Conservation (phyloP, 495 filamentous ascomycete species). For the Paragyromitra xinjiangensis region DNA sequence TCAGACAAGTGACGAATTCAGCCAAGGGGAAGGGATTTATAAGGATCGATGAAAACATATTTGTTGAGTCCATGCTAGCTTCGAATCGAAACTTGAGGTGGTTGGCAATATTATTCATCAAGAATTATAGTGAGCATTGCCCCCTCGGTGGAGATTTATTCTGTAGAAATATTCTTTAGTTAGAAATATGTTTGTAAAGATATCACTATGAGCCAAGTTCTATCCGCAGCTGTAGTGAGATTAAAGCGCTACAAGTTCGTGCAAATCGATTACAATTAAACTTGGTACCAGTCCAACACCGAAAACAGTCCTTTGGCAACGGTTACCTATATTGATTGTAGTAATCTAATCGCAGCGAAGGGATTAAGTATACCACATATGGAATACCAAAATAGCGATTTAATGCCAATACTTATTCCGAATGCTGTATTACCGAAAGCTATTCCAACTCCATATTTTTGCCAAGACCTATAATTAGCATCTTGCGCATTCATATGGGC, state of each 20-base stretch:
- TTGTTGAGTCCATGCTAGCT: not conserved
- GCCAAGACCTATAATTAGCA: not conserved
- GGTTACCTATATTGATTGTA: too few relatives aligned
- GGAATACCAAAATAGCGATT: not conserved
- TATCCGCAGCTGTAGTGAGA: too few relatives aligned
- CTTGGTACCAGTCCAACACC: too few relatives aligned
- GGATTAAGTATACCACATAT: too few relatives aligned
- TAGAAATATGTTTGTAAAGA: too few relatives aligned
- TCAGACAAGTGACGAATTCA: conserved; percentile 3
- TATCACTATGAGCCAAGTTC: too few relatives aligned
- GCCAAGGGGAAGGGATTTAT: not conserved
- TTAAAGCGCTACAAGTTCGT: too few relatives aligned
- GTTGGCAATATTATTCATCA: too few relatives aligned
- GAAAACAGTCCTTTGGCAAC: too few relatives aligned
- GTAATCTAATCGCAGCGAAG: too few relatives aligned
- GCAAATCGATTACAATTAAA: too few relatives aligned
- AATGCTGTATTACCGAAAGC: not conserved
- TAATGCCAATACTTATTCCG: not conserved
- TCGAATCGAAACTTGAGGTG: not conserved
- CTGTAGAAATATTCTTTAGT: not conserved
- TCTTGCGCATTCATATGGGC: not conserved
- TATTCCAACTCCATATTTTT: not conserved
- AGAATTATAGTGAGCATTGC: not conserved
- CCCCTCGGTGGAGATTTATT: too few relatives aligned
- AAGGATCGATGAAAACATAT: conserved; percentile 12